Evolutionary conservation across 192 early-diverging fungal genomes (phyloP).

Genomic region (Coemansia sp.): DNA sequence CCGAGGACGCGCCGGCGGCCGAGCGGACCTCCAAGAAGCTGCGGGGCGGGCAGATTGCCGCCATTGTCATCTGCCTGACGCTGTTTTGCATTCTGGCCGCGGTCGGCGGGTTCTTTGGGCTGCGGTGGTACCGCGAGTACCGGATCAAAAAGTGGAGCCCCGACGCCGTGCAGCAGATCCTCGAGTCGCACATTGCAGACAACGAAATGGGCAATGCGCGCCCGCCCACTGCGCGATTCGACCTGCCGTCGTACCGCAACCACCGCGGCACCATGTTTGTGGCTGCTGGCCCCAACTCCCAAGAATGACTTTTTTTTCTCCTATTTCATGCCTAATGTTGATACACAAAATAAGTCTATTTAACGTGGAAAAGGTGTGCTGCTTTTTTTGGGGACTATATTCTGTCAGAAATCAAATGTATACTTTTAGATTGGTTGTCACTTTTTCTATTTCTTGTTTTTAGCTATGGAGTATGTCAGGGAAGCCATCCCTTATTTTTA

Average conservation of each 20-base stretch:
- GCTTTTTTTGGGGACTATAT: too few species aligned
- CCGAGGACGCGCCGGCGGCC: not conserved
- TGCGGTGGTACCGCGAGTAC: slow-evolving; percentile 22
- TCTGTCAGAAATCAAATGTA: too few species aligned
- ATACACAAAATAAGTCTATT: too few species aligned
- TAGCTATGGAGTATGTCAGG: not conserved
- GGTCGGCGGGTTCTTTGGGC: slow-evolving; percentile 8
- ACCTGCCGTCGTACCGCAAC: slow-evolving; percentile 34
- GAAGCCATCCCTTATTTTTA: too few species aligned
- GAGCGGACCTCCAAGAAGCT: not conserved
- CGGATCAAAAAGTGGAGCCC: slow-evolving; percentile 17
- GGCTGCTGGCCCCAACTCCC: slow-evolving; percentile 13
- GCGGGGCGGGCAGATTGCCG: slow-evolving; percentile 14
- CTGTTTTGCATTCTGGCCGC: slow-evolving; percentile 3
- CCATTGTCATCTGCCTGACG: slow-evolving; percentile 13
- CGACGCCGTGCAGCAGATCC: slow-evolving; percentile 24
- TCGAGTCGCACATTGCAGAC: slow-evolving; percentile 35
- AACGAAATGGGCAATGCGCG: slow-evolving; percentile 22
- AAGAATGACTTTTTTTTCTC: not conserved
- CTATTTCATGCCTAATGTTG: too few species aligned
- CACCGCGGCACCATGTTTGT: slow-evolving; percentile 34
- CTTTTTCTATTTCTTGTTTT: not conserved
- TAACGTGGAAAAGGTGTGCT: too few species aligned
- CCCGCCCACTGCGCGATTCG: slow-evolving; percentile 6
- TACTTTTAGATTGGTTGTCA: too few species aligned